These are phyloP conservation scores for Podila minutissima DNA, from an alignment of 192 early-diverging fungal genomes.

Conservation along the genomic window DNA sequence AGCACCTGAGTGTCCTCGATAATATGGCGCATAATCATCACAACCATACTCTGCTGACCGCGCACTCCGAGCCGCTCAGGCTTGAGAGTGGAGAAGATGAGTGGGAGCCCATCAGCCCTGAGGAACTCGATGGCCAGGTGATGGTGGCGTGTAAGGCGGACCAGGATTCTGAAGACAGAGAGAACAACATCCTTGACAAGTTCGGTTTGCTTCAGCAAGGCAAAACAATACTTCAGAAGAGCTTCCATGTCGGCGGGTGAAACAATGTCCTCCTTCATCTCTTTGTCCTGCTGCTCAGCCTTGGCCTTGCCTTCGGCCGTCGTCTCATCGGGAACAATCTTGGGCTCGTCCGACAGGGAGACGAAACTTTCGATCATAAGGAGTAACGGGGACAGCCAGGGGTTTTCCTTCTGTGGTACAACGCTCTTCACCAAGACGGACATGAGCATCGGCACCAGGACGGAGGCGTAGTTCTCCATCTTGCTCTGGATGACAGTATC, in stretches of 20 bases:
- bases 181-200: conserved; percentile 63
- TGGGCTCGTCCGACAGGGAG: conserved; percentile 72
- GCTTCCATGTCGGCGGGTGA: conserved; percentile 32
- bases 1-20: conserved; percentile 79
- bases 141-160: conserved; percentile 82
- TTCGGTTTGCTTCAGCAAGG: conserved; percentile 47
- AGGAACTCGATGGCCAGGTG: conserved; percentile 73
- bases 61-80: conserved; percentile 73
- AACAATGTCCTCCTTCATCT: conserved; percentile 57
- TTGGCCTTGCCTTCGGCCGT: conserved; percentile 35
- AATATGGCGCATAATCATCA: conserved; percentile 91
- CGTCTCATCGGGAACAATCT: conserved; percentile 30
- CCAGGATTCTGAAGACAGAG: conserved; percentile 81
- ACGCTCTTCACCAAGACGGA: conserved; percentile 27
- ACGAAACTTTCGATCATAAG: conserved; percentile 74
- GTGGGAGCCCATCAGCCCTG: conserved; percentile 68
- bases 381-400: conserved; percentile 68
- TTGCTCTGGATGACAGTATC: conserved; percentile 64
- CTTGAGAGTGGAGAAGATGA: conserved; percentile 70
- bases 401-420: conserved; percentile 28
- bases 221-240: conserved; percentile 51
- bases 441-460: conserved; percentile 28
- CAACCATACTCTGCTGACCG: conserved; percentile 80
- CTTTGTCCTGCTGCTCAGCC: conserved; percentile 32
- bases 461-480: conserved; percentile 30